A percentile compares a stretch with the other conserved stretches of the same genome.
phyloP scores from a whole-genome alignment of 1,284 basidiomycete species.

The Coniferiporia sulphurascens region DNA sequence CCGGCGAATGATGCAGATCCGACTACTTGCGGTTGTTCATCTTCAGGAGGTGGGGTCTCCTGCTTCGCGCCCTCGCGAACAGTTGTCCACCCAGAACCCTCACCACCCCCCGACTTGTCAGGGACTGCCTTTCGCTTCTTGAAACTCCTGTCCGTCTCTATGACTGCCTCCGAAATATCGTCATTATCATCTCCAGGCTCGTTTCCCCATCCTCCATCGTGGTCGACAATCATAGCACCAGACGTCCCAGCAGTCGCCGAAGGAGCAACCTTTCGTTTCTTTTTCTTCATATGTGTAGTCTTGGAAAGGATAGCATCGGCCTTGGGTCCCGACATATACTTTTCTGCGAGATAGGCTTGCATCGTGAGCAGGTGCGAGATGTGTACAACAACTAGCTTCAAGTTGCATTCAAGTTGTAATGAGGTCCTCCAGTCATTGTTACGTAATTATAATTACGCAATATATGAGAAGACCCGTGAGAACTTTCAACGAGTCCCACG shows the following conservation, averaged over 20 bases:
- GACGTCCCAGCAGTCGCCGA: constrained; percentile 28
- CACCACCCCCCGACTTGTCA: constrained; percentile 28
- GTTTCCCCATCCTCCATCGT: constrained; percentile 61
- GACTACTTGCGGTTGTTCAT: constrained; percentile 68
- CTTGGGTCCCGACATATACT: constrained; percentile 96
- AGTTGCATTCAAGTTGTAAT: too few species aligned
- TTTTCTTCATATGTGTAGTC: constrained; percentile 54
- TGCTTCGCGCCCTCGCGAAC: constrained; percentile 42
- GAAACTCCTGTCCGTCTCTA: constrained; percentile 67
- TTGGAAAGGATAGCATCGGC: constrained; percentile 90
- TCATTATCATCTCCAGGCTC: constrained; percentile 47
- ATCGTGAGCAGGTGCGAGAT: constrained; percentile 28
- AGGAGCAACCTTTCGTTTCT: constrained; percentile 62
- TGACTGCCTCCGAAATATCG: constrained; percentile 53
- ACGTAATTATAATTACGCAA: too few species aligned
- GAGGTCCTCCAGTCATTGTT: too few species aligned
- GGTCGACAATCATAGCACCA: constrained; percentile 37
- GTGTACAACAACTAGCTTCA: too few species aligned
- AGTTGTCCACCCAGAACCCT: constrained; percentile 54
- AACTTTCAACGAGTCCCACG: too few species aligned
- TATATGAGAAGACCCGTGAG: too few species aligned
- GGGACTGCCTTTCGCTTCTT: constrained; percentile 56
- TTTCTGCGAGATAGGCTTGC: constrained; percentile 74
- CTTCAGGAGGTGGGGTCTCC: constrained; percentile 52
- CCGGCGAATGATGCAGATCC: constrained; percentile 53